Evolutionary conservation across 257 asterid species (phyloP), one percentile per base, ranked within the genome.

Genomic region (Paraleonurus japonicus): DNA sequence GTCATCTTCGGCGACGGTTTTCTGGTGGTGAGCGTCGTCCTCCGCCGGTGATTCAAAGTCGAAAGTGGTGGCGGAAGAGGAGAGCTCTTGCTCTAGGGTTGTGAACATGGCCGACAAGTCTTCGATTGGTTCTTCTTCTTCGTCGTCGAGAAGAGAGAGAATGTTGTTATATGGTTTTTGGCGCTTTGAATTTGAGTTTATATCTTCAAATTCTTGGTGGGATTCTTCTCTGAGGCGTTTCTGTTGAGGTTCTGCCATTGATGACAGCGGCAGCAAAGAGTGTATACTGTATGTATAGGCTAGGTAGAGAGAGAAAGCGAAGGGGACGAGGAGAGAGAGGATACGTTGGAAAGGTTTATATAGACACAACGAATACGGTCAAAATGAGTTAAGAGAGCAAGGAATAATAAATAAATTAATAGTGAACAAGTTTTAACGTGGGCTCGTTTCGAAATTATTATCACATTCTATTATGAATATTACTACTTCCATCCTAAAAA

Each of bases 141-240:
- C 93, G 3, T 79, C 85, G 35, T 86, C 97, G 26, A 90, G 94
- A 33, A 86, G 75, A 39, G 95, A 83, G 76, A 85, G 76, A 9
- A 86, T 87, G 60, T 69, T 81, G 64, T 30, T 70, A 24, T 74
- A 33, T 3, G 86, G 74, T 43, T 85, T 88, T 0, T 82, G 89
- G 53, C 94, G 87, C 75, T 90, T 90, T 5, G 79, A 20, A 23
- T 61, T 67, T 4, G 77, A 70, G 26, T 54, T 64, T 8, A 69
- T 65, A 1, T 73, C 80, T 8, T 74, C 76, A 9, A 33, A 48
- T 17, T 72, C 83, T 17, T 61, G 39, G 8, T 77, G 61, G 0
- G 41, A 0, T 50, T 80, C 90, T 54, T 84, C 86, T 73, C 95
- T 75, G 2, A 69, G 88, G 79, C 96, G 95, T 74, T 90, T 90